Evolutionary conservation across 2,329 filamentous ascomycete species (phyloP).

Genomic region (Aureobasidium melanogenum): DNA sequence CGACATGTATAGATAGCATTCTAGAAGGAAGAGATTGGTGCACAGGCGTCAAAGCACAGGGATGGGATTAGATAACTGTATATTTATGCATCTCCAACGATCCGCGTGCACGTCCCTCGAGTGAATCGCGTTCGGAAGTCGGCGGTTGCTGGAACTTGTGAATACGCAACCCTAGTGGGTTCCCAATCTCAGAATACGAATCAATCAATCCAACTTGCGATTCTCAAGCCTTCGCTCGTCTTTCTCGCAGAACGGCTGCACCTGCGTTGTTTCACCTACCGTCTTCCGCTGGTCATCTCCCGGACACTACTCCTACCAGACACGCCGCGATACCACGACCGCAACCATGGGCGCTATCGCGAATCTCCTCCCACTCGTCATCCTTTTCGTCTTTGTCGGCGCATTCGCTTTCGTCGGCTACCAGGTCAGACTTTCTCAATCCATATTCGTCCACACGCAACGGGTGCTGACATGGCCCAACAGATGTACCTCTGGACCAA

Average conservation of each 20-base stretch:
- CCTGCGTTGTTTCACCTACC: neutral
- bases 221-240: neutral
- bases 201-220: neutral
- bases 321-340: neutral
- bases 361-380: conserved; percentile 56
- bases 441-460: neutral
- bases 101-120: neutral
- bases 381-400: conserved; percentile 52
- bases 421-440: conserved; percentile 35
- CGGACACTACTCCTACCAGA: neutral
- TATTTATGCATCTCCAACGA: neutral
- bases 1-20: neutral
- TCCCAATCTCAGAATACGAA: neutral
- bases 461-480: neutral
- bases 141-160: too few relatives aligned
- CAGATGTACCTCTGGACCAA: conserved; percentile 57
- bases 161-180: neutral
- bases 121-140: neutral
- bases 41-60: neutral
- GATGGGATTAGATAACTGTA: neutral
- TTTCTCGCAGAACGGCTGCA: neutral
- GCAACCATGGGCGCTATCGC: conserved; percentile 29
- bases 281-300: neutral
- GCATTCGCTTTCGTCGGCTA: conserved; percentile 58
- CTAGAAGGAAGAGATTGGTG: neutral